Evolutionary conservation across 2,329 filamentous ascomycete genomes (phyloP).

Genomic region (Chaetothyriales sp.): DNA sequence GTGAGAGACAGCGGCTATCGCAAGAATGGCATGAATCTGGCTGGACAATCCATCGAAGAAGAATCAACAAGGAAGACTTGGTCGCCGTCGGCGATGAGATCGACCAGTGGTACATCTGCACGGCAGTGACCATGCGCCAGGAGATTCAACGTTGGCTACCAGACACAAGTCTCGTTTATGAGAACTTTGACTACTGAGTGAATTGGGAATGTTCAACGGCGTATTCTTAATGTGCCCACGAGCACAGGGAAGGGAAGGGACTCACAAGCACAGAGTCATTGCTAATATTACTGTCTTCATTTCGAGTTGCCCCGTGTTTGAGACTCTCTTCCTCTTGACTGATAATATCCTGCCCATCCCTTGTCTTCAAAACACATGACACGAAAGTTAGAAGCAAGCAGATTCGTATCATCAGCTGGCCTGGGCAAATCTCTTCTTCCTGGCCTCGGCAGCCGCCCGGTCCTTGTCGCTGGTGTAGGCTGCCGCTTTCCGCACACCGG

Average conservation of each 20-base stretch:
- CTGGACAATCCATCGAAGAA: constrained; percentile 27
- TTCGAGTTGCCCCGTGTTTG: background rate
- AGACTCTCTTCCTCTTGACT: background rate
- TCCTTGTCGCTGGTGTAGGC: constrained; percentile 27
- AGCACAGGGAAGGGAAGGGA: too few species aligned
- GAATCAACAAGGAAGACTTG: constrained; percentile 35
- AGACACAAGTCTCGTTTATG: constrained; percentile 40
- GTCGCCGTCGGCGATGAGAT: constrained; percentile 20
- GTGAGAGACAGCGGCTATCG: constrained; percentile 21
- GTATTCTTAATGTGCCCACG: too few species aligned
- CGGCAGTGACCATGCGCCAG: constrained; percentile 35
- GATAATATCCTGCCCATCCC: background rate
- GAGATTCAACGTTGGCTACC: constrained; percentile 38
- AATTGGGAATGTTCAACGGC: too few species aligned
- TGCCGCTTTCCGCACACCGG: constrained; percentile 12
- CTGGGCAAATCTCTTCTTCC: constrained; percentile 32
- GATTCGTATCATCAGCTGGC: constrained; percentile 1
- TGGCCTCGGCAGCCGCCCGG: constrained; percentile 28
- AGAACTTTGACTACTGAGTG: constrained; percentile 46
- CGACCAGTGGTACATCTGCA: constrained; percentile 47
- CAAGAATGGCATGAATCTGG: constrained; percentile 23
- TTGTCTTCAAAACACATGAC: background rate
- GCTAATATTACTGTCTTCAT: background rate
- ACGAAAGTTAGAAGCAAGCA: background rate
- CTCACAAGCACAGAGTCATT: too few species aligned